phyloP scores from a whole-genome alignment of 257 asterid species.

The Linaria vulgaris region DNA sequence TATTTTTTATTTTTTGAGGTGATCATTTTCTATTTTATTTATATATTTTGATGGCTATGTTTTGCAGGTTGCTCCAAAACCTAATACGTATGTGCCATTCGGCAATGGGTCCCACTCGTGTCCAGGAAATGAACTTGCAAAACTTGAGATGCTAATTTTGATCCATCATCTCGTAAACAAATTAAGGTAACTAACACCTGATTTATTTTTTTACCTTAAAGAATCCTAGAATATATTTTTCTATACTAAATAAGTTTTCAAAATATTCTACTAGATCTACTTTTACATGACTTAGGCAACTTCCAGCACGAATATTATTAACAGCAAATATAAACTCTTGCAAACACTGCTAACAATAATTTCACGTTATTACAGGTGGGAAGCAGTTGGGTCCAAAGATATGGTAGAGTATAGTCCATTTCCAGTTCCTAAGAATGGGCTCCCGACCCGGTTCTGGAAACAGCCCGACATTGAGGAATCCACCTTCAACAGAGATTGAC shows the following conservation, averaged over 20 bases:
- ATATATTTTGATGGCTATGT: constrained; percentile 27
- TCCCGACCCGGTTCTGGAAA: constrained; percentile 57
- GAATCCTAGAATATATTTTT: too few species aligned
- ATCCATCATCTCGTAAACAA: constrained; percentile 68
- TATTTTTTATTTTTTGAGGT: constrained; percentile 21
- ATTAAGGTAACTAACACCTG: constrained; percentile 45
- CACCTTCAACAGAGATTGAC: background rate
- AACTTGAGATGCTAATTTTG: constrained; percentile 67
- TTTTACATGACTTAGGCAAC: too few species aligned
- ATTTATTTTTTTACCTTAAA: too few species aligned
- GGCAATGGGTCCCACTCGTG: constrained; percentile 93
- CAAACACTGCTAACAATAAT: too few species aligned
- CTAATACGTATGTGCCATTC: constrained; percentile 90
- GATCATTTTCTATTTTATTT: background rate
- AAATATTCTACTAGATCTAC: too few species aligned
- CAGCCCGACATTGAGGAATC: constrained; percentile 30
- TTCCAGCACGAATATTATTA: too few species aligned
- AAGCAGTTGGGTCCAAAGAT: constrained; percentile 44
- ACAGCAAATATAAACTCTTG: too few species aligned
- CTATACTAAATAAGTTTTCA: too few species aligned
- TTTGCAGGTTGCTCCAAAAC: constrained; percentile 64
- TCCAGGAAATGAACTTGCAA: constrained; percentile 91
- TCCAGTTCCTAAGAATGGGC: constrained; percentile 77
- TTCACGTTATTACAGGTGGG: constrained; percentile 55
- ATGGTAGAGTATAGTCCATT: constrained; percentile 66